Evolutionary conservation across 768 basidiomycete genomes (phyloP).

Genomic region (Termitomyces sp.): DNA sequence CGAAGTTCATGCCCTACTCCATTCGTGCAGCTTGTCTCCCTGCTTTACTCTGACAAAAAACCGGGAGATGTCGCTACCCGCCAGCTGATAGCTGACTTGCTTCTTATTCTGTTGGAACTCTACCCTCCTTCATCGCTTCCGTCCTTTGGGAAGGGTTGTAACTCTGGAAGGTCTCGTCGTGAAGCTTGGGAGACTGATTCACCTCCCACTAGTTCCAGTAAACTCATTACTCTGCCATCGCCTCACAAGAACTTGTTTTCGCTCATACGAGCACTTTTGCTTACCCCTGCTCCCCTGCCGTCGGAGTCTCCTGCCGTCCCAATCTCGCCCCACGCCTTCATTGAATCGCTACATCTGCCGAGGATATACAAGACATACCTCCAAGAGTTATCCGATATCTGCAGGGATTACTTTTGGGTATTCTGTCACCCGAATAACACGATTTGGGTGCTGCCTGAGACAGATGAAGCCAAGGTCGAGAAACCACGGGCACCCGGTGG

Average conservation of each 20-base stretch:
- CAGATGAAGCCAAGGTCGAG: conserved; percentile 81
- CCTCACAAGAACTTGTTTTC: conserved; percentile 73
- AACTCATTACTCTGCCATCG: conserved; percentile 58
- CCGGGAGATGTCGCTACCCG: conserved; percentile 90
- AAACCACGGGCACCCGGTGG: conserved; percentile 92
- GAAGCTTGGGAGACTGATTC: conserved; percentile 56
- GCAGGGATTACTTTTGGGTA: conserved; percentile 94
- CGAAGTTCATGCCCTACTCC: conserved; percentile 87
- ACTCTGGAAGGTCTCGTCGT: conserved; percentile 24
- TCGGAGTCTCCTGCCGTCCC: conserved; percentile 56
- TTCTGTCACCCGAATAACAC: conserved; percentile 95
- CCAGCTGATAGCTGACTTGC: conserved; percentile 85
- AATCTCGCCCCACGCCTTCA: conserved; percentile 76
- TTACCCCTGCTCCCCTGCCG: conserved; percentile 64
- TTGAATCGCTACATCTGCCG: conserved; percentile 61
- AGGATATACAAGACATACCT: conserved; percentile 80
- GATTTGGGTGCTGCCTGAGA: conserved; percentile 81
- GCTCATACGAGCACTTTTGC: conserved; percentile 68
- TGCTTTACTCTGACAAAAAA: conserved; percentile 96
- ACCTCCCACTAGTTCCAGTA: conserved; percentile 32
- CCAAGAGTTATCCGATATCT: conserved; percentile 81
- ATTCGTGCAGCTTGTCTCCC: conserved; percentile 73
- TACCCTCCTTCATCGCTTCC: conserved; percentile 73
- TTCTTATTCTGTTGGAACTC: conserved; percentile 83
- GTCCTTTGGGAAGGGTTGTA: conserved; percentile 29